Evolutionary conservation across 345 rosid species (phyloP), one percentile per base, ranked within the genome.

Genomic region (Eucalyptus sp.): DNA sequence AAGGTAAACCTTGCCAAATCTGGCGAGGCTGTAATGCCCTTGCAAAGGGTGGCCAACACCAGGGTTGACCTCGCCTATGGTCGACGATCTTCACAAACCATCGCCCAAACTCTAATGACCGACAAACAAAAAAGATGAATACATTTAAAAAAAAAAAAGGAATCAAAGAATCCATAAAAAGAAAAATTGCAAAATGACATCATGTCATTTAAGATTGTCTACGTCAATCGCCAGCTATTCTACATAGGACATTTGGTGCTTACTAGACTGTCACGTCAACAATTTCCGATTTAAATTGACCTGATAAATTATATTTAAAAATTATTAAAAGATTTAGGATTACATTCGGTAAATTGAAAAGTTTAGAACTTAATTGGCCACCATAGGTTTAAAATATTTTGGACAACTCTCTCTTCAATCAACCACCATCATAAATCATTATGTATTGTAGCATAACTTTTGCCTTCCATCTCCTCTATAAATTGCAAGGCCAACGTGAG

Each of bases 1-100:
- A 64, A 14, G 76, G 37, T n/a, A 31, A n/a, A 7, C 76, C 20
- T 41, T 1, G 3, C 48, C 83, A 41, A 7, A 76, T 76, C 7
- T 3, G 0, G 5, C 2, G 0, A 76, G 5, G 27, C 27, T 8
- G 0, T 0, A 10, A 71, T 5, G 4, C 25, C 44, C 81, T 33
- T 18, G 0, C 13, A 16, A 68, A 0, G 81, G 81, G 13, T 68
- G 25, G 44, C 44, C 44, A 17, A 5, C 0, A 2, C 12, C 0
- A 9, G 0, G 25, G 44, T 18, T 5, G 4, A 7, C 27, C 14
- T 71, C 0, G 3, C 24, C 4, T 3, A 0, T 71, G 25, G 83
- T 8, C 15, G 0, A 5, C 0, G 0, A 76, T 25, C 29, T 76
- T 76, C 3, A 24, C 29, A 37, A 13, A 20, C 29, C 29, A 37